Evolutionary conservation across 139 green algal genomes (phyloP), one percentile per base, ranked within the genome.

Genomic region (Tetradesmus obliquus): DNA sequence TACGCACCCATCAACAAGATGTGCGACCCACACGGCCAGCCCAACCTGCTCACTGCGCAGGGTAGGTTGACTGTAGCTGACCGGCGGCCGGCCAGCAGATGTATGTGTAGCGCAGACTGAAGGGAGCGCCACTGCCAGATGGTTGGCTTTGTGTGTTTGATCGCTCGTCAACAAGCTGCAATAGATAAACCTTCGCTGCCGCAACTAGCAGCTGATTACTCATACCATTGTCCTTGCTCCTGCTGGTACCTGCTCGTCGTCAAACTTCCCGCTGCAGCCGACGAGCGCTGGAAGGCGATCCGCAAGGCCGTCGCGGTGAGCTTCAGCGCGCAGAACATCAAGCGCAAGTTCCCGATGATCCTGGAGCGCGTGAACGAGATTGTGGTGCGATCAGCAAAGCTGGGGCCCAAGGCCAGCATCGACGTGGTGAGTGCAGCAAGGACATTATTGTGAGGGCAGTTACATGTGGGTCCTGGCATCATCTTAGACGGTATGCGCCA

Each of bases 291-390:
- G 94, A 88, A 91, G 55, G 91, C 91, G 2, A 87, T 96, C 79
- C 94, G 94, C 86, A 96, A 96, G 91, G 94, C 92, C 0, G 92
- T 96, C 8, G 94, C 94, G 2, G 83, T 93, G 62, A 90, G 90
- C 12, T 96, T 96, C 88, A 88, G 81, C 15, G 71, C 71, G 55
- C 58, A 92, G 57, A 95, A 96, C 90, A 95, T 96, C 72, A 86
- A 86, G 54, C 92, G 90, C 22, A 96, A 96, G 92, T 95, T 93
- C 66, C 88, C 92, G 15, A 91, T 95, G 81, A 79, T 91, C n/a
- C 79, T 91, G 76, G 54, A 91, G 20, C 54, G 79, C 4, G 58
- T 86, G 19, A 93, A 91, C 71, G 69, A 82, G 55, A 17, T 90
- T 2, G 71, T 84, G 55, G 7, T 3, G 13, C 86, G 86, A 71